Conservation (phyloP, 2,329 filamentous ascomycete species). For the Penicillium hesseltinei region DNA sequence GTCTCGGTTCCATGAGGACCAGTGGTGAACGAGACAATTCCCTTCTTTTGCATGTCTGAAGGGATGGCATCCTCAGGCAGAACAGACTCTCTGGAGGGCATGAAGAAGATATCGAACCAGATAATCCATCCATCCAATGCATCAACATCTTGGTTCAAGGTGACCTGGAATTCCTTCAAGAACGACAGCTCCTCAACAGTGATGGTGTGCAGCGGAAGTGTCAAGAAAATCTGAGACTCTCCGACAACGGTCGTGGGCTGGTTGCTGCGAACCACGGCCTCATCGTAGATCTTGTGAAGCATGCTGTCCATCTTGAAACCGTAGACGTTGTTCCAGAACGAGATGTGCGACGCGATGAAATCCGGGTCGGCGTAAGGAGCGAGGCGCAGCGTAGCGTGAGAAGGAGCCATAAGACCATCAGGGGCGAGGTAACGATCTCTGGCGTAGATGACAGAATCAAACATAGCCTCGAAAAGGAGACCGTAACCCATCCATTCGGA, state of each 20-base stretch:
- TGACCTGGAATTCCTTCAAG: slow-evolving; percentile 63
- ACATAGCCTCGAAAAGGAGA: slow-evolving; percentile 91
- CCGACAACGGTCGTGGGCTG: slow-evolving; percentile 54
- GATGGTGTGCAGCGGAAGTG: slow-evolving; percentile 73
- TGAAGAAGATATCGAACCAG: slow-evolving; percentile 95
- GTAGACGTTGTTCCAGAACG: slow-evolving; percentile 90
- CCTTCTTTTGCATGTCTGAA: slow-evolving; percentile 61
- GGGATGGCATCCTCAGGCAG: slow-evolving; percentile 57
- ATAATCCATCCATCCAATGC: slow-evolving; percentile 81
- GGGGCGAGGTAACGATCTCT: slow-evolving; percentile 80
- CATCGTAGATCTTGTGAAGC: slow-evolving; percentile 77
- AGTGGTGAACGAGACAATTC: slow-evolving; percentile 78
- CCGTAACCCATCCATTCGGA: slow-evolving; percentile 99
- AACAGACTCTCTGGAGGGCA: slow-evolving; percentile 55
- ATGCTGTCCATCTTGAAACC: slow-evolving; percentile 93
- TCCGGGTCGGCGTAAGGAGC: slow-evolving; percentile 77
- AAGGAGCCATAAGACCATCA: slow-evolving; percentile 80
- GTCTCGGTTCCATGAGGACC: slow-evolving; percentile 74
- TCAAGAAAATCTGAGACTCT: slow-evolving; percentile 64
- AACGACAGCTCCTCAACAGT: slow-evolving; percentile 73
- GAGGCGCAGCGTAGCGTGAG: slow-evolving; percentile 77
- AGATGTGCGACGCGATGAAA: slow-evolving; percentile 72
- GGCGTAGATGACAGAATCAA: slow-evolving; percentile 85
- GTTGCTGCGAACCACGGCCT: slow-evolving; percentile 74
- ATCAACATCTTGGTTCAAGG: slow-evolving; percentile 61